A percentile compares a stretch with the other conserved stretches of the same genome.
These are phyloP conservation scores for Tolypocladium cylindrosporum DNA, from an alignment of 2,329 filamentous ascomycete species.

Conservation along the genomic window DNA sequence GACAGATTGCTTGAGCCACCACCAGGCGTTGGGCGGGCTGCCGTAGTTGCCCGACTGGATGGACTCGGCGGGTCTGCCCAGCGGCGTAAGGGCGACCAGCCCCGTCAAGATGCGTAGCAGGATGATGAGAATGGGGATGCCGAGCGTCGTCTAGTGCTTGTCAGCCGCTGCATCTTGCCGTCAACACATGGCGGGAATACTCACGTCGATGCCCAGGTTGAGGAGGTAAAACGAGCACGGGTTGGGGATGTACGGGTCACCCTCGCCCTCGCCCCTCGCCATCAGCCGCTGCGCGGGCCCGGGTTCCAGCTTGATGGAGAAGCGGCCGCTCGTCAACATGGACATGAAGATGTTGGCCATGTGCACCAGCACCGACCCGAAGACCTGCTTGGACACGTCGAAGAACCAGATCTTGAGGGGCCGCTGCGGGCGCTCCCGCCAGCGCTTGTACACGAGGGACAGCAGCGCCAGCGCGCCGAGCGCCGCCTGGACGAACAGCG, in stretches of 20 bases:
- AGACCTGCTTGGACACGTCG: constrained; percentile 93
- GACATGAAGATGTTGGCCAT: constrained; percentile 92
- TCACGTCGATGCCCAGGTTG: constrained; percentile 90
- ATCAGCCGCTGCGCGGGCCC: constrained; percentile 24
- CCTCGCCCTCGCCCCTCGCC: constrained; percentile 34
- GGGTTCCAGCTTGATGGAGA: constrained; percentile 54
- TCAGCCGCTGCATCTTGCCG: too few relatives aligned
- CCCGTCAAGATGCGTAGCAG: constrained; percentile 71
- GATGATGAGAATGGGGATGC: constrained; percentile 88
- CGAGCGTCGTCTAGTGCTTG: constrained; percentile 65
- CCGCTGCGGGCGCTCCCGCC: constrained; percentile 81
- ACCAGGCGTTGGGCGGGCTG: constrained; percentile 64
- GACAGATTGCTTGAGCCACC: constrained; percentile 95
- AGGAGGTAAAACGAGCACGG: constrained; percentile 95
- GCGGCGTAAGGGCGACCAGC: constrained; percentile 61
- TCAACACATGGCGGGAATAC: constrained; percentile 23
- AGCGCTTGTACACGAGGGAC: constrained; percentile 86
- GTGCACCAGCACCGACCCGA: constrained; percentile 85
- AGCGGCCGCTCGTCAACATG: constrained; percentile 82
- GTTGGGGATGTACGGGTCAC: constrained; percentile 62
- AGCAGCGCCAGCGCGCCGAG: constrained; percentile 75
- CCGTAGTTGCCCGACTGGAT: constrained; percentile 93
- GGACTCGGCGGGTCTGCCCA: constrained; percentile 74
- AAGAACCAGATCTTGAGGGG: constrained; percentile 97
- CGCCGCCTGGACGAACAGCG: constrained; percentile 78